phyloP scores from a whole-genome alignment of 2,329 filamentous ascomycete species.

The Exophiala spinifera region DNA sequence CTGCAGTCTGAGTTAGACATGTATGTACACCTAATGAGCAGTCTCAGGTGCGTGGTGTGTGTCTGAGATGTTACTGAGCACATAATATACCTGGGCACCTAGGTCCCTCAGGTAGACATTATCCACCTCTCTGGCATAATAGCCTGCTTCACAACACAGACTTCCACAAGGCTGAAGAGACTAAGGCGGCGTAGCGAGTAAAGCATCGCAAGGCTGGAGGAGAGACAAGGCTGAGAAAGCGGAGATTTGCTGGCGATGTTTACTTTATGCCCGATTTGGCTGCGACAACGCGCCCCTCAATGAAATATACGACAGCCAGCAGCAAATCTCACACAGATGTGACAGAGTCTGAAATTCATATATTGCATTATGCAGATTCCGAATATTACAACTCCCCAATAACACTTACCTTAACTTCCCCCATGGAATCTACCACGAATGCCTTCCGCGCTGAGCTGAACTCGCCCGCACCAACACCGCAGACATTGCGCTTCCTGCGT shows the following conservation, averaged over 20 bases:
- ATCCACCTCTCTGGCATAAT: too few relatives aligned
- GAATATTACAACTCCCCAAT: conserved; percentile 3
- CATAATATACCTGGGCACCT: too few relatives aligned
- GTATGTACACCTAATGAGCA: too few relatives aligned
- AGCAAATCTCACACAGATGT: background rate
- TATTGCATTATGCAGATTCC: background rate
- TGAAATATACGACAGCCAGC: background rate
- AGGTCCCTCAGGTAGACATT: too few relatives aligned
- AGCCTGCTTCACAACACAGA: too few relatives aligned
- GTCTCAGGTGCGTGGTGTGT: too few relatives aligned
- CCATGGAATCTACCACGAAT: conserved; percentile 1
- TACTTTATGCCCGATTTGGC: conserved; percentile 8
- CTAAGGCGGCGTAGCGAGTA: too few relatives aligned
- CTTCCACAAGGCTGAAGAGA: too few relatives aligned
- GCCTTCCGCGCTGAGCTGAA: conserved; percentile 16
- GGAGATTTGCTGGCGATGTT: conserved; percentile 6
- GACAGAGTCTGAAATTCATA: background rate
- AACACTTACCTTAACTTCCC: conserved; percentile 1
- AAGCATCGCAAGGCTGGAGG: too few relatives aligned
- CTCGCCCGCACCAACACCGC: conserved; percentile 8
- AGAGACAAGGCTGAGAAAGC: background rate
- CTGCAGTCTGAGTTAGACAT: too few relatives aligned
- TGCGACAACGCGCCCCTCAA: conserved; percentile 6
- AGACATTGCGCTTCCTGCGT: conserved; percentile 19
- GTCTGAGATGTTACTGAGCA: too few relatives aligned